Evolutionary conservation across 805 yeast species (phyloP).

Genomic region (Yarrowia yakushimensis): DNA sequence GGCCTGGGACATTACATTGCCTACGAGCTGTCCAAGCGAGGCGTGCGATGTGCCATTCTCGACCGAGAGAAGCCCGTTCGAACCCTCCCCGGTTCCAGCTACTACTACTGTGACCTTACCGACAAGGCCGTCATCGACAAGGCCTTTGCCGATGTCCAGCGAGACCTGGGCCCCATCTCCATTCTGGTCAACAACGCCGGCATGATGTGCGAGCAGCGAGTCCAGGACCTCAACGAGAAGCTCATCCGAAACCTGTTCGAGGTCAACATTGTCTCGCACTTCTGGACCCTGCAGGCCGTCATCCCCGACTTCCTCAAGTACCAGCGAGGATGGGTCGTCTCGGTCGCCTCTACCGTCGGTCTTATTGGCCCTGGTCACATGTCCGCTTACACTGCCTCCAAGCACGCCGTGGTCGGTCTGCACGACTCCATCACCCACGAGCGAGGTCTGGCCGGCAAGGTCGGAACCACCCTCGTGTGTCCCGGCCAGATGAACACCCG

Average conservation of each 20-base stretch:
- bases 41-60: slow-evolving; percentile 55
- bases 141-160: slow-evolving; percentile 34
- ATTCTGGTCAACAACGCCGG: slow-evolving; percentile 76
- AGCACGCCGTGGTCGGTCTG: slow-evolving; percentile 24
- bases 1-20: slow-evolving; percentile 76
- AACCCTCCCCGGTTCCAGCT: slow-evolving; percentile 35
- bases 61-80: slow-evolving; percentile 50
- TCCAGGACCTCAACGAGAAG: slow-evolving; percentile 50
- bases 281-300: slow-evolving; percentile 60
- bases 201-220: slow-evolving; percentile 53
- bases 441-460: slow-evolving; percentile 10
- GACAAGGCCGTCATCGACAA: slow-evolving; percentile 43
- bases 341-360: slow-evolving; percentile 71
- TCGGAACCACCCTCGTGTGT: slow-evolving; percentile 48
- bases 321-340: slow-evolving; percentile 64
- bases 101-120: slow-evolving; percentile 62
- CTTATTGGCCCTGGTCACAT: slow-evolving; percentile 35
- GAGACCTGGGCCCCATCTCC: slow-evolving; percentile 52
- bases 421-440: slow-evolving; percentile 25
- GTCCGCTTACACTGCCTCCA: slow-evolving; percentile 24
- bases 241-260: slow-evolving; percentile 57
- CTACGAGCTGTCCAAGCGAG: slow-evolving; percentile 45
- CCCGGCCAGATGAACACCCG: slow-evolving; percentile 82
- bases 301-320: slow-evolving; percentile 59
- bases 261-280: slow-evolving; percentile 63